phyloP scores from a whole-genome alignment of 2,329 filamentous ascomycete species.

The Biscogniauxia marginata region DNA sequence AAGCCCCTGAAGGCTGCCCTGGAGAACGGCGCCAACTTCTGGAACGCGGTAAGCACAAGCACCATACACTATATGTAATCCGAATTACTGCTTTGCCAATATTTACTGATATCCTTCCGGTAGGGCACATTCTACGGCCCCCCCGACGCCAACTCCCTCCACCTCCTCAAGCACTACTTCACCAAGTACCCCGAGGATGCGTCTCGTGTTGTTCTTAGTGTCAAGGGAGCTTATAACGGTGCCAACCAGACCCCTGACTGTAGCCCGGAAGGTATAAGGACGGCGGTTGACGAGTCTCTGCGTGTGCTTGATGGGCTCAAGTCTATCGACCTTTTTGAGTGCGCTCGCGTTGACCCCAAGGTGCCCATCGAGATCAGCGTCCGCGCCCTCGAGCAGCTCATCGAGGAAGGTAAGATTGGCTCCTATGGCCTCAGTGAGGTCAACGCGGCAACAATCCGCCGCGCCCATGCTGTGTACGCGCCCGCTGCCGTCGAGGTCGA shows the following conservation, averaged over 20 bases:
- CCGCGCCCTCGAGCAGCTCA: too few relatives aligned
- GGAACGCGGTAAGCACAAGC: slow-evolving; percentile 14
- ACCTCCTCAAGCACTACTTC: slow-evolving; percentile 50
- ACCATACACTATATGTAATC: too few relatives aligned
- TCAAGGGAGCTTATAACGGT: slow-evolving; percentile 45
- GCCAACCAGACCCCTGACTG: slow-evolving; percentile 38
- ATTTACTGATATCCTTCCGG: too few relatives aligned
- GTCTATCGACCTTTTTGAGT: slow-evolving; percentile 50
- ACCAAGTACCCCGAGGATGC: slow-evolving; percentile 49
- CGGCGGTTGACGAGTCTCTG: slow-evolving; percentile 46
- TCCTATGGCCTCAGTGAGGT: too few relatives aligned
- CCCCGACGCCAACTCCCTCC: slow-evolving; percentile 44
- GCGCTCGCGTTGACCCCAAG: slow-evolving; percentile 44
- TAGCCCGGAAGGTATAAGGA: slow-evolving; percentile 36
- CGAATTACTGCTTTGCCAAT: too few relatives aligned
- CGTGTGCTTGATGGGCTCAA: slow-evolving; percentile 42
- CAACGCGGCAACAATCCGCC: too few relatives aligned
- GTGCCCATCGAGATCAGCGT: slow-evolving; percentile 33
- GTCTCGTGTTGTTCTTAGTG: slow-evolving; percentile 47
- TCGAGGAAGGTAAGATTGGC: slow-evolving; percentile 35
- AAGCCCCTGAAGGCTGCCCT: slow-evolving; percentile 11
- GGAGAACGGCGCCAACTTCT: slow-evolving; percentile 11
- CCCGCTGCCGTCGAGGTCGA: too few relatives aligned
- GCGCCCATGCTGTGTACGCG: too few relatives aligned
- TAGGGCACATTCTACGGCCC: too few relatives aligned